These are phyloP conservation scores for Dothidotthia symphoricarpi DNA, from an alignment of 2,329 filamentous ascomycete species.

Conservation along the genomic window DNA sequence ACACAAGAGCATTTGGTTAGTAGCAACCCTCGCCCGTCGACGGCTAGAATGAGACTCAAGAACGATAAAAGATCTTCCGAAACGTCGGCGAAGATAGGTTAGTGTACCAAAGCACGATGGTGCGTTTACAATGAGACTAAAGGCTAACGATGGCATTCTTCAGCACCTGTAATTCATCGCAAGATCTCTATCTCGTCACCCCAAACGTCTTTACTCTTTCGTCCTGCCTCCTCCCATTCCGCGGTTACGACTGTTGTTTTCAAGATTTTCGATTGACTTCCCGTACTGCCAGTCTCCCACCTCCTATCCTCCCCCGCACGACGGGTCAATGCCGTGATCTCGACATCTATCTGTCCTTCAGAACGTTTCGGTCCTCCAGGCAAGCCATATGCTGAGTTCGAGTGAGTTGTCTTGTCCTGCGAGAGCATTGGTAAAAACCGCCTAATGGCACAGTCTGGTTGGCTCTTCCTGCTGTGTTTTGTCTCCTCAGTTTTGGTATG, in stretches of 20 bases:
- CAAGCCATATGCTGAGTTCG: conserved; percentile 36
- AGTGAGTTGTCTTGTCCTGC: conserved; percentile 27
- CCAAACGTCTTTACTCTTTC: conserved; percentile 14
- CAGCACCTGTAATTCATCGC: conserved; percentile 3
- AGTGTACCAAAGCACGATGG: too few relatives aligned
- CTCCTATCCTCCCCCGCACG: conserved; percentile 18
- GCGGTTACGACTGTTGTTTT: conserved; percentile 39
- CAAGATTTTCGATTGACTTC: conserved; percentile 36
- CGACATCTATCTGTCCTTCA: conserved; percentile 33
- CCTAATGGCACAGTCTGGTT: conserved; percentile 21
- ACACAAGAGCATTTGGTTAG: too few relatives aligned
- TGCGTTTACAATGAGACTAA: too few relatives aligned
- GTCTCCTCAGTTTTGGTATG: conserved; percentile 9
- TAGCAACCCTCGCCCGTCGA: too few relatives aligned
- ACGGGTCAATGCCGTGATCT: conserved; percentile 27
- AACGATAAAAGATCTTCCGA: too few relatives aligned
- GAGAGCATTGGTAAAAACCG: conserved; percentile 33
- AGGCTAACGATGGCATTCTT: not conserved
- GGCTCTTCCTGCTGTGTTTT: conserved; percentile 17
- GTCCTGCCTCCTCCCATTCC: conserved; percentile 34
- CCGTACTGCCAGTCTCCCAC: conserved; percentile 37
- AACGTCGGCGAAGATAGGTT: too few relatives aligned
- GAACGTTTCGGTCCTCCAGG: conserved; percentile 32
- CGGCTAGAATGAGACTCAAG: too few relatives aligned
- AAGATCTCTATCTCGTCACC: conserved; percentile 26